These are phyloP conservation scores for Hanseniaspora gamundiae DNA, from an alignment of 1,139 yeast genomes.

Conservation along the genomic window DNA sequence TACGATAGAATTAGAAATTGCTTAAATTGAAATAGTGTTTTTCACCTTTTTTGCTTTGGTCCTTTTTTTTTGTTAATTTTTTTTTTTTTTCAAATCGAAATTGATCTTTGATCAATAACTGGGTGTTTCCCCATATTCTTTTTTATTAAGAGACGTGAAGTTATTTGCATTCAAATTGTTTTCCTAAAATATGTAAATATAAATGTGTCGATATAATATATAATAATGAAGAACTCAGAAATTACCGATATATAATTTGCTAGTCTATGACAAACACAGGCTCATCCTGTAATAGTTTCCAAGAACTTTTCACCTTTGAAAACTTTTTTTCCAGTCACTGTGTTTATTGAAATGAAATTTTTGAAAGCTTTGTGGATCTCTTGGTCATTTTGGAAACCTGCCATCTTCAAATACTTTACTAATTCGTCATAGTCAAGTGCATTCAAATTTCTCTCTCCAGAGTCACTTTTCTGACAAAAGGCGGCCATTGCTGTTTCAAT, in stretches of 20 bases:
- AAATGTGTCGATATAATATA: too few species aligned
- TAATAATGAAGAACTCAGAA: too few species aligned
- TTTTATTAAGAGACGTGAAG: too few species aligned
- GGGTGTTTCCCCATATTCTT: too few species aligned
- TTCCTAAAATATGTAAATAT: too few species aligned
- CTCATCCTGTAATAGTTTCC: slow-evolving; percentile 31
- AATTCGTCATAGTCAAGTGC: slow-evolving; percentile 38
- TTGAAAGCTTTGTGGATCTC: slow-evolving; percentile 42
- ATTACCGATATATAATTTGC: too few species aligned
- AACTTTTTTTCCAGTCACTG: slow-evolving; percentile 42
- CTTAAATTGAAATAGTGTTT: neutral
- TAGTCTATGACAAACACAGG: too few species aligned
- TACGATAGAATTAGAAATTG: neutral
- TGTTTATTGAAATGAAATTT: slow-evolving; percentile 44
- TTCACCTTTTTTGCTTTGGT: neutral
- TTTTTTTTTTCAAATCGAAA: neutral
- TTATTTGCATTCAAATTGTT: too few species aligned
- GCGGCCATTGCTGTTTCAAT: slow-evolving; percentile 51
- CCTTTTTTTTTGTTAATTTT: neutral
- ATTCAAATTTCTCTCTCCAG: slow-evolving; percentile 20
- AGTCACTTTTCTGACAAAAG: slow-evolving; percentile 39
- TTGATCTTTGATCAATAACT: neutral
- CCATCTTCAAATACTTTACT: slow-evolving; percentile 39
- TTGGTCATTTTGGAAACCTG: slow-evolving; percentile 36
- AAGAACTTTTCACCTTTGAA: slow-evolving; percentile 52